A percentile compares a stretch with the other conserved stretches of the same genome.
Evolutionary conservation across 805 yeast genomes (phyloP).

Genomic region (Kregervanrija fluxuum): DNA sequence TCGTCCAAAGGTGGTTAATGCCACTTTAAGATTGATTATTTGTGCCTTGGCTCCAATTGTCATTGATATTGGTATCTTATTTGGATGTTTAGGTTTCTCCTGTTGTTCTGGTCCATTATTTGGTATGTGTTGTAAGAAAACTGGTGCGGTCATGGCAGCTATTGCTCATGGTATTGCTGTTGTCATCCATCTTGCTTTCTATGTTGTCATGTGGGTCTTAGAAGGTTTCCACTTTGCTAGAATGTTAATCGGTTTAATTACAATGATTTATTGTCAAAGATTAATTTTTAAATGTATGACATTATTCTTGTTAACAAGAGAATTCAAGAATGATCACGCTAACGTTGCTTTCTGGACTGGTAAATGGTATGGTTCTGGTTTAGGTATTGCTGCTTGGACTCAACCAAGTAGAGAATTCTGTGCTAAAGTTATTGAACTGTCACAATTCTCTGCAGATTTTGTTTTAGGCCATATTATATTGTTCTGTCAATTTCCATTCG

Average conservation of each 20-base stretch:
- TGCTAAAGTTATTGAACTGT: conserved; percentile 89
- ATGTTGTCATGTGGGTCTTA: conserved; percentile 94
- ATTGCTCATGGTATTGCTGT: conserved; percentile 95
- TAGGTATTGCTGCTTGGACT: conserved; percentile 90
- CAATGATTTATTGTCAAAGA: conserved; percentile 85
- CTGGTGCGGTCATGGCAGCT: conserved; percentile 93
- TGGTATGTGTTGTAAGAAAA: conserved; percentile 92
- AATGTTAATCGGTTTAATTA: conserved; percentile 78
- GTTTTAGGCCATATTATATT: conserved; percentile 83
- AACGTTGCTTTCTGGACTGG: conserved; percentile 99
- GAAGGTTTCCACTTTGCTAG: conserved; percentile 88
- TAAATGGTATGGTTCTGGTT: conserved; percentile 93
- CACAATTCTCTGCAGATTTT: conserved; percentile 96
- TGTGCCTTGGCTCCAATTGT: conserved; percentile 89
- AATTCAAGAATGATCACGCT: conserved; percentile 89
- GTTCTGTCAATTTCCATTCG: conserved; percentile 82
- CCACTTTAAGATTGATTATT: conserved; percentile 62
- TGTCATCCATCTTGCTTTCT: conserved; percentile 75
- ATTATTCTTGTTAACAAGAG: conserved; percentile 76
- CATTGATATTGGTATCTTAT: conserved; percentile 79
- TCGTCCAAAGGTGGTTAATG: conserved; percentile 49
- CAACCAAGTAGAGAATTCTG: conserved; percentile 94
- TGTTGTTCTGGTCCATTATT: conserved; percentile 97
- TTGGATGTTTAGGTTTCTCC: conserved; percentile 70
- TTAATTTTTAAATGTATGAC: conserved; percentile 80